Conservation (phyloP, 306 rosid genomes). For the Sophora flavescens region DNA sequence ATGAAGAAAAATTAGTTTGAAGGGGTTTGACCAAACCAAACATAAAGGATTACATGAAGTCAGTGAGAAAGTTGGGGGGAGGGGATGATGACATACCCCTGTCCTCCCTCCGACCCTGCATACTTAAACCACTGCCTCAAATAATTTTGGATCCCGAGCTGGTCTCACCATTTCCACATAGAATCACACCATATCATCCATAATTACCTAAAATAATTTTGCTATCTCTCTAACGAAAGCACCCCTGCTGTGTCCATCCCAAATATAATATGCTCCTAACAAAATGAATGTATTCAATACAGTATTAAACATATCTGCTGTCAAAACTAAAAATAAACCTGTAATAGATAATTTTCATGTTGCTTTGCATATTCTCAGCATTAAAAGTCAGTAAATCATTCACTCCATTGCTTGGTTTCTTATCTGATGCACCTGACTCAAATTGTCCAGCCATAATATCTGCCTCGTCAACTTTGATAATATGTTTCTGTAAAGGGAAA, state of each 20-base stretch:
- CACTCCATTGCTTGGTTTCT: slow-evolving; percentile 56
- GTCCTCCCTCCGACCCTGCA: too few relatives aligned
- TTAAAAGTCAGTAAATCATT: slow-evolving; percentile 62
- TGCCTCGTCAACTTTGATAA: slow-evolving; percentile 15
- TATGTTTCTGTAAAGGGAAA: slow-evolving; percentile 23
- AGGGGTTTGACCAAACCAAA: too few relatives aligned
- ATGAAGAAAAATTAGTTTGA: too few relatives aligned
- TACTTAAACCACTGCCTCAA: neutral
- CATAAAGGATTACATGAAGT: too few relatives aligned
- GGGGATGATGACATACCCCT: too few relatives aligned
- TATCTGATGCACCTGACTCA: slow-evolving; percentile 53
- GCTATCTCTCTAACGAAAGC: neutral
- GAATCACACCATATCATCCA: neutral
- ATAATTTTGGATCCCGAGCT: neutral
- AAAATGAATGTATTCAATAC: neutral
- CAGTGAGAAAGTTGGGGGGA: too few relatives aligned
- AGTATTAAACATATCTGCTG: neutral
- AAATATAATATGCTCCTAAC: neutral
- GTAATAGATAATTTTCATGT: slow-evolving; percentile 71
- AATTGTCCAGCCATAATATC: slow-evolving; percentile 61
- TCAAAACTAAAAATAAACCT: slow-evolving; percentile 56
- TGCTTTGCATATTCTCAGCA: slow-evolving; percentile 78
- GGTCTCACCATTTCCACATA: neutral
- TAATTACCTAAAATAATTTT: neutral
- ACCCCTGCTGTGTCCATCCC: neutral